phyloP scores from a whole-genome alignment of 768 basidiomycete genomes.

The Agrocybe chaxingu region DNA sequence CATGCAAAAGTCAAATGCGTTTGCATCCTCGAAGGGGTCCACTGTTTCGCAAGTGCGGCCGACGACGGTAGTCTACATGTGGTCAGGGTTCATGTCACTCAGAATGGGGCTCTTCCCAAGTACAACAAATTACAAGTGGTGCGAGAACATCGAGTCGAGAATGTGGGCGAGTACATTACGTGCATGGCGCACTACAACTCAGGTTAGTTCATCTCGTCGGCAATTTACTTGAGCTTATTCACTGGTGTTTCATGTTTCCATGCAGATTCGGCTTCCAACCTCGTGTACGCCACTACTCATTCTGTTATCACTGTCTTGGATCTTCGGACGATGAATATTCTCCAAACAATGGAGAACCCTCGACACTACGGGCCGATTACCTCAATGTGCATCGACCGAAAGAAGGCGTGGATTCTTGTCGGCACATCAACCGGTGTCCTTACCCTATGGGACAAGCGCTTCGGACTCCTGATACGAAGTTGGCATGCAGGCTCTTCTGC shows the following conservation, averaged over 20 bases:
- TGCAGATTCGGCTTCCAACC: constrained; percentile 68
- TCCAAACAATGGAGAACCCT: constrained; percentile 81
- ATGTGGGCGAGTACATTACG: constrained; percentile 76
- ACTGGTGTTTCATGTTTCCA: neutral
- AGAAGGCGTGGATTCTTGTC: constrained; percentile 83
- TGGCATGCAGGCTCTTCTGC: constrained; percentile 73
- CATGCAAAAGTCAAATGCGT: constrained; percentile 65
- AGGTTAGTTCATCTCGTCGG: constrained; percentile 37
- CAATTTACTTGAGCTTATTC: no score
- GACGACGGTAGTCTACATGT: constrained; percentile 84
- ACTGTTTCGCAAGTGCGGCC: constrained; percentile 87
- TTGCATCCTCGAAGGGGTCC: constrained; percentile 80
- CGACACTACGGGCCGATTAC: constrained; percentile 86
- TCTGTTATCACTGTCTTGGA: constrained; percentile 76
- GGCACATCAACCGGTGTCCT: constrained; percentile 85
- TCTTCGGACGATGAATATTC: constrained; percentile 75
- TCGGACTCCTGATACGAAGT: constrained; percentile 82
- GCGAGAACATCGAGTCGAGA: constrained; percentile 76
- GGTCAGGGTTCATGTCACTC: constrained; percentile 74
- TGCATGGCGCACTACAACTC: constrained; percentile 80
- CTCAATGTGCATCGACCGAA: constrained; percentile 78
- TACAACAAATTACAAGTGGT: constrained; percentile 78
- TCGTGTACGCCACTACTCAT: constrained; percentile 84
- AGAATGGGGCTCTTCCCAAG: constrained; percentile 71
- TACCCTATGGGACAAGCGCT: constrained; percentile 93